A percentile compares a stretch with the other conserved stretches of the same genome.
Conservation (phyloP, 1,284 basidiomycete species). For the Ganoderma boninense region DNA sequence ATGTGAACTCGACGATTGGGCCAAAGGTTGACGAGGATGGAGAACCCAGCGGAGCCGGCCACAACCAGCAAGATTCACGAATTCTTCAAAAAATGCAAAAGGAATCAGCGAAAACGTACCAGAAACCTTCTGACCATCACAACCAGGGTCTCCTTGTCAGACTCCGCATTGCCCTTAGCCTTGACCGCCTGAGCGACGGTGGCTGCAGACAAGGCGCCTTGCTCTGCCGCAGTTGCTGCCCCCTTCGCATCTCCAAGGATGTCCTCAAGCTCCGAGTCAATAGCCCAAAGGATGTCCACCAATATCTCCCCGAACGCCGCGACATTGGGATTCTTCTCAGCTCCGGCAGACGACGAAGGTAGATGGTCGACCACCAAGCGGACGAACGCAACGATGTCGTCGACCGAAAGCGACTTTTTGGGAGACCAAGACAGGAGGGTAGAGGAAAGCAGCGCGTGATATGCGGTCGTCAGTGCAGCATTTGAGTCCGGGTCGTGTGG, state of each 20-base stretch:
- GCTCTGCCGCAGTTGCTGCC: conserved; percentile 40
- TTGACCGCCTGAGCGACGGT: conserved; percentile 50
- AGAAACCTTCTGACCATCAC: conserved; percentile 67
- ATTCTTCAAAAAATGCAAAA: background rate
- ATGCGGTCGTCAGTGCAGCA: conserved; percentile 67
- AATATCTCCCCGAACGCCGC: conserved; percentile 69
- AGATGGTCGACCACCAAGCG: conserved; percentile 64
- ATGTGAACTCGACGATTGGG: background rate
- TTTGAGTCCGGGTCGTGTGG: conserved; percentile 57
- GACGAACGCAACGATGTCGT: conserved; percentile 66
- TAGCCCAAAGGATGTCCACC: conserved; percentile 81
- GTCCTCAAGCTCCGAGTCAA: conserved; percentile 81
- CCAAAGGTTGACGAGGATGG: background rate
- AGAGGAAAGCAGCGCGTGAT: conserved; percentile 70
- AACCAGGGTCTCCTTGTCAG: conserved; percentile 69
- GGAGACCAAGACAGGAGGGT: conserved; percentile 64
- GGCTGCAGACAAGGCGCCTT: conserved; percentile 33
- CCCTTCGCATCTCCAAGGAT: conserved; percentile 63
- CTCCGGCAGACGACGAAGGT: conserved; percentile 66
- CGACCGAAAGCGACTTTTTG: conserved; percentile 52
- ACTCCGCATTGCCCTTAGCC: conserved; percentile 60
- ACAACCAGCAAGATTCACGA: background rate
- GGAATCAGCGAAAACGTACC: conserved; percentile 52
- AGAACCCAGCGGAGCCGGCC: background rate
- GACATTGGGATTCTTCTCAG: conserved; percentile 48